Percentiles rank a stretch among this genome's conserved stretches.
phyloP scores from a whole-genome alignment of 2,329 filamentous ascomycete species.

The Trichoderma arundinaceum region DNA sequence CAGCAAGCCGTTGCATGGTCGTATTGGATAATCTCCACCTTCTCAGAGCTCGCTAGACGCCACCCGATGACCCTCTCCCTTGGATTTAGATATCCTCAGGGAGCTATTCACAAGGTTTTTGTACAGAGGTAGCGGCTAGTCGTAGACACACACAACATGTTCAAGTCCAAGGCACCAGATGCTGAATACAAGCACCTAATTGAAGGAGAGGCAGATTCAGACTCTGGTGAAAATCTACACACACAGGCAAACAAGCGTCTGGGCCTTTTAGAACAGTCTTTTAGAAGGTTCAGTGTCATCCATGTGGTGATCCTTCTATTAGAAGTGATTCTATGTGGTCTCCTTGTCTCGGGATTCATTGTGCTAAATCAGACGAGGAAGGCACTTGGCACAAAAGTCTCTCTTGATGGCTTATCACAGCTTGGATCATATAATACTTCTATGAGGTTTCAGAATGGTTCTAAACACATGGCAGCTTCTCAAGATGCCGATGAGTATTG shows the following conservation, averaged over 20 bases:
- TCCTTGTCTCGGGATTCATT: not conserved
- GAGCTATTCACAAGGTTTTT: not conserved
- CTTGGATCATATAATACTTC: constrained; percentile 1
- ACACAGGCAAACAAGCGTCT: not conserved
- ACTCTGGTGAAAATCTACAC: not conserved
- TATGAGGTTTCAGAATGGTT: not conserved
- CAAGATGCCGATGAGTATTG: not conserved
- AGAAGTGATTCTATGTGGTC: not conserved
- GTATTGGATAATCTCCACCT: not conserved
- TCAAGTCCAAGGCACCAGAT: not conserved
- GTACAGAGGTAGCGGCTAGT: too few relatives aligned
- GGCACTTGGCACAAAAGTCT: not conserved
- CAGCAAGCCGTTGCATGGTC: not conserved
- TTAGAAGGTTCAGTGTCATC: not conserved
- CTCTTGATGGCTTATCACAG: not conserved
- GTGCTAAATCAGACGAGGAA: not conserved
- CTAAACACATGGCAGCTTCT: not conserved
- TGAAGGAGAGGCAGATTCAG: not conserved
- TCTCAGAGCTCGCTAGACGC: not conserved
- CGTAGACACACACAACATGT: not conserved
- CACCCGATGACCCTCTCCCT: not conserved
- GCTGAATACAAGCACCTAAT: constrained; percentile 21
- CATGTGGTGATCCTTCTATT: constrained; percentile 5
- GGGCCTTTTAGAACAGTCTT: not conserved
- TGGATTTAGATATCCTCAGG: not conserved